phyloP scores from a whole-genome alignment of 495 filamentous ascomycete genomes.

The Penicillium alfredii region DNA sequence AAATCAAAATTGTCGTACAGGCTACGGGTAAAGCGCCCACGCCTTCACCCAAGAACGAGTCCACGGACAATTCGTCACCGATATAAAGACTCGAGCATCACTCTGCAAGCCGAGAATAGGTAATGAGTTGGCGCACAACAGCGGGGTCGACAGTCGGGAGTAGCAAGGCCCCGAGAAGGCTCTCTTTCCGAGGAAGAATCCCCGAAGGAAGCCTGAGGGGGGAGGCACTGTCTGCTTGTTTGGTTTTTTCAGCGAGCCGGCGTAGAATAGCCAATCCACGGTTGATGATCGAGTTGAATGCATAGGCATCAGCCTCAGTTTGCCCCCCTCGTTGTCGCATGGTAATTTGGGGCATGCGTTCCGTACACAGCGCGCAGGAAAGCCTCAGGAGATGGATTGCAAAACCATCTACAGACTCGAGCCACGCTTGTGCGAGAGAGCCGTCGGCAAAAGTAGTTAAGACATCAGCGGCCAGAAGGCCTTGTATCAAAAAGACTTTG shows the following conservation, averaged over 20 bases:
- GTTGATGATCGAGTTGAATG: slow-evolving; percentile 55
- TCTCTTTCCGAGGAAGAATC: slow-evolving; percentile 64
- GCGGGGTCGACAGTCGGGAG: slow-evolving; percentile 53
- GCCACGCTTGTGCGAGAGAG: slow-evolving; percentile 71
- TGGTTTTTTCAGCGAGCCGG: slow-evolving; percentile 65
- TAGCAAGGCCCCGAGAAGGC: slow-evolving; percentile 60
- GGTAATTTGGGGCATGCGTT: slow-evolving; percentile 40
- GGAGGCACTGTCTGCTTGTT: slow-evolving; percentile 49
- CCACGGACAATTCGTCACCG: too few species aligned
- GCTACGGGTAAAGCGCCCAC: slow-evolving; percentile 11
- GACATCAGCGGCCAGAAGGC: slow-evolving; percentile 86
- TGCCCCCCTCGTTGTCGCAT: slow-evolving; percentile 32
- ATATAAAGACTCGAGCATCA: slow-evolving; percentile 18
- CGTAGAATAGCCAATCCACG: slow-evolving; percentile 65
- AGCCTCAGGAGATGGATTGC: slow-evolving; percentile 70
- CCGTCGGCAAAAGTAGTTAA: slow-evolving; percentile 67
- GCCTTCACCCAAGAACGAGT: too few species aligned
- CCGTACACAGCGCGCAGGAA: slow-evolving; percentile 60
- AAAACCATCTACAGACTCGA: slow-evolving; percentile 80
- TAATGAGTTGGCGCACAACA: slow-evolving; percentile 66
- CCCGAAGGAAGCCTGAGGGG: slow-evolving; percentile 50
- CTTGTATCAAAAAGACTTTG: slow-evolving; percentile 84
- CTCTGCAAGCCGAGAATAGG: slow-evolving; percentile 60
- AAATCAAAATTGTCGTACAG: slow-evolving; percentile 23
- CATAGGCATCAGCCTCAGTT: slow-evolving; percentile 39